These are phyloP conservation scores for Leptographium lundbergii DNA, from an alignment of 2,329 filamentous ascomycete species.

Conservation along the genomic window DNA sequence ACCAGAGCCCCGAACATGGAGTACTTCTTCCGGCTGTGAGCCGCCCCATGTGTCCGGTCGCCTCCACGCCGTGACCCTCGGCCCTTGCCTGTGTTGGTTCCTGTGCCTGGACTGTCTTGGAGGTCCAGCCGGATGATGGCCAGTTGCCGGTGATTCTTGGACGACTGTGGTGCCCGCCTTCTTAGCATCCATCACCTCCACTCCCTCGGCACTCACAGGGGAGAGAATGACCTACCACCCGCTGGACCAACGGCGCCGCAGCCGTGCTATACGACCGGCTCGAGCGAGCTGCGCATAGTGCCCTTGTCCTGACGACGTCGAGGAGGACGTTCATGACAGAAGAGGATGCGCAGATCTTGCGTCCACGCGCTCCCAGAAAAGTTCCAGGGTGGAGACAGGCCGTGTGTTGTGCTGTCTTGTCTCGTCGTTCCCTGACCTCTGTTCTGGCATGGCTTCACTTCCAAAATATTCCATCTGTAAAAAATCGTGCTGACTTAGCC, in stretches of 20 bases:
- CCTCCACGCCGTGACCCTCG: neutral
- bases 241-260: neutral
- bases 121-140: neutral
- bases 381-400: too few species aligned
- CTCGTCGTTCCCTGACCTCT: too few species aligned
- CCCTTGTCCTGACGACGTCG: neutral
- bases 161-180: neutral
- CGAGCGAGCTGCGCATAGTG: neutral
- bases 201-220: too few species aligned
- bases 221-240: neutral
- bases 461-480: too few species aligned
- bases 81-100: neutral
- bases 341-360: neutral
- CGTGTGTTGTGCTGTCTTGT: too few species aligned
- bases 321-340: neutral
- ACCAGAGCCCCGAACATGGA: conserved; percentile 16
- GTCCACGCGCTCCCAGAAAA: neutral
- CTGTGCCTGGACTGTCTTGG: neutral
- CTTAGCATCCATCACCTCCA: neutral
- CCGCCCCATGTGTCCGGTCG: neutral
- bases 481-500: too few species aligned
- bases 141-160: neutral
- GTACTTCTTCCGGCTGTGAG: conserved; percentile 12
- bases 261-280: neutral
- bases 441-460: too few species aligned